A percentile compares a stretch with the other conserved stretches of the same genome.
Conservation (phyloP, 129 eudicot genomes). For the Flaveria robusta region DNA sequence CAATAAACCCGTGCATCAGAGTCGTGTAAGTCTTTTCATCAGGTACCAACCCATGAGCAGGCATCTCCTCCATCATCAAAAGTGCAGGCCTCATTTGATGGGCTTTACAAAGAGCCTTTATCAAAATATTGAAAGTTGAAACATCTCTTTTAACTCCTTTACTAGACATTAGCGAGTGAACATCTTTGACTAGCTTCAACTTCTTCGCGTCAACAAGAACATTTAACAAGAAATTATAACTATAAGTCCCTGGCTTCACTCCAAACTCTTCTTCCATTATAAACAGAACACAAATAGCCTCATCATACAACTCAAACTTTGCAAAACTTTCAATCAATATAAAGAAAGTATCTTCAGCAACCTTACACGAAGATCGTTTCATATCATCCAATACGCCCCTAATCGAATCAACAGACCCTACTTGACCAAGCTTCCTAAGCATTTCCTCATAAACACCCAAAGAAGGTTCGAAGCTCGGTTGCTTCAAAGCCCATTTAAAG, state of each 20-base stretch:
- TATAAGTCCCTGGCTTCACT: slow-evolving; percentile 55
- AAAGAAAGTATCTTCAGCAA: slow-evolving; percentile 65
- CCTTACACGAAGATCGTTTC: slow-evolving; percentile 55
- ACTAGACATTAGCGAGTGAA: slow-evolving; percentile 62
- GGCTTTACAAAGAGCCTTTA: slow-evolving; percentile 81
- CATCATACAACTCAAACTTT: slow-evolving; percentile 58
- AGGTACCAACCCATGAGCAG: slow-evolving; percentile 63
- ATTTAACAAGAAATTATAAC: slow-evolving; percentile 71
- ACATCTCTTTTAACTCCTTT: slow-evolving; percentile 62
- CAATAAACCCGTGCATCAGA: slow-evolving; percentile 85
- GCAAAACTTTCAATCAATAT: slow-evolving; percentile 68
- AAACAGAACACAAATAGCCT: slow-evolving; percentile 75
- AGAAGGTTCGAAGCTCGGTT: slow-evolving; percentile 63
- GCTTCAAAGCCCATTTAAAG: slow-evolving; percentile 72
- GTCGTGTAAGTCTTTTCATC: slow-evolving; percentile 91
- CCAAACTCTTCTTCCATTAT: slow-evolving; percentile 74
- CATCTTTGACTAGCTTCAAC: slow-evolving; percentile 71
- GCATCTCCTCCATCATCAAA: slow-evolving; percentile 90
- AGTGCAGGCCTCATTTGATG: slow-evolving; percentile 91
- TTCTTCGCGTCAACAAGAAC: slow-evolving; percentile 92
- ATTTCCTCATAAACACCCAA: slow-evolving; percentile 62
- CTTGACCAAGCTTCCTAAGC: slow-evolving; percentile 64
- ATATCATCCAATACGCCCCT: slow-evolving; percentile 62
- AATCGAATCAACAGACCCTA: slow-evolving; percentile 64
- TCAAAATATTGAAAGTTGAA: slow-evolving; percentile 79